Conservation (phyloP, 257 asterid genomes). For the Solanum verrucosum region DNA sequence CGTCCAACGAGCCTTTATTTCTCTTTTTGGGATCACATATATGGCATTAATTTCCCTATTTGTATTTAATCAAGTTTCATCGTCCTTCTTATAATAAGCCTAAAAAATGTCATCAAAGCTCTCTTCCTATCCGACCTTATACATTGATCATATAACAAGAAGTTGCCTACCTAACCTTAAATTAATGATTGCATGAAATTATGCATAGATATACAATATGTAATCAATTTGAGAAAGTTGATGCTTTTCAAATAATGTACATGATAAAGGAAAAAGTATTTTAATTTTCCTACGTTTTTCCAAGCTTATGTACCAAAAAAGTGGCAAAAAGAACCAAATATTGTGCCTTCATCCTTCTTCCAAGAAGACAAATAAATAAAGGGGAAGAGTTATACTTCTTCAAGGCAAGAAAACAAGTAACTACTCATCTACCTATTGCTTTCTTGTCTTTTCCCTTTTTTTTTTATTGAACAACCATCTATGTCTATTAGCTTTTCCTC, state of each 20-base stretch:
- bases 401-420: not conserved
- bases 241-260: not conserved
- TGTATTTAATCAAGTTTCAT: too few relatives aligned
- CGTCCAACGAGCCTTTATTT: too few relatives aligned
- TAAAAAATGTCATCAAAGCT: too few relatives aligned
- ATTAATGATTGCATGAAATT: not conserved
- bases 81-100: too few relatives aligned
- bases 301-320: not conserved
- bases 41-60: too few relatives aligned
- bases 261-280: not conserved
- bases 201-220: not conserved
- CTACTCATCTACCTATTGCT: not conserved
- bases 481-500: not conserved
- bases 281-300: not conserved
- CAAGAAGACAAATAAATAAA: not conserved
- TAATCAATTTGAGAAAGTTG: not conserved
- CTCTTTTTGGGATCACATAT: too few relatives aligned
- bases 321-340: not conserved
- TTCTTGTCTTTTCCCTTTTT: not conserved
- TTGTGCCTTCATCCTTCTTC: not conserved
- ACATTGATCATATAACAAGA: not conserved
- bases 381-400: not conserved
- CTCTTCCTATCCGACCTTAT: too few relatives aligned
- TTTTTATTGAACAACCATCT: not conserved
- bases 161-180: not conserved